phyloP scores from a whole-genome alignment of 306 rosid genomes.

The Vigna angularis region DNA sequence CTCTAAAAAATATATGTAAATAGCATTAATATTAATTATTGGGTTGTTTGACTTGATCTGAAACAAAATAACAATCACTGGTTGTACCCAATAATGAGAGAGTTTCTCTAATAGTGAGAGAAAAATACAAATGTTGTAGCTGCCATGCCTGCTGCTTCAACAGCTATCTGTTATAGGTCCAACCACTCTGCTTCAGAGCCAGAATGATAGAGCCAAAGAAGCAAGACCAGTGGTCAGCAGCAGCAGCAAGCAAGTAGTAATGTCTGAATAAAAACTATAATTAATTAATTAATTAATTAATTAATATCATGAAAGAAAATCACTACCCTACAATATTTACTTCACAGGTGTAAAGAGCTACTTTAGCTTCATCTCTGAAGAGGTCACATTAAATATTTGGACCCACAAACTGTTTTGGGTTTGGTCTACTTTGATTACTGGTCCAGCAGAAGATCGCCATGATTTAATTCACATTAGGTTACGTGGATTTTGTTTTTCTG shows the following conservation, averaged over 20 bases:
- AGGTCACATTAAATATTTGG: constrained; percentile 29
- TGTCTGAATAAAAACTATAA: background rate
- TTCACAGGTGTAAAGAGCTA: background rate
- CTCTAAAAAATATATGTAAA: no score
- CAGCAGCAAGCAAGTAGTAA: background rate
- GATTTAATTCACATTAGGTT: constrained; percentile 13
- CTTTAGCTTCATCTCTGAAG: background rate
- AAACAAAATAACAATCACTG: no score
- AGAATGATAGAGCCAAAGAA: constrained; percentile 9
- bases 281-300: background rate
- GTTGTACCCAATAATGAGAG: background rate
- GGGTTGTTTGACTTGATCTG: no score
- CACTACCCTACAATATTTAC: background rate
- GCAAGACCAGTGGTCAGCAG: background rate
- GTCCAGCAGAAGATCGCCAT: constrained; percentile 11
- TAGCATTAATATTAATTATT: no score
- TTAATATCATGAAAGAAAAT: background rate
- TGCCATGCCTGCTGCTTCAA: constrained; percentile 13
- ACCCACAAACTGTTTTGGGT: constrained; percentile 25
- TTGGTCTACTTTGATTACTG: constrained; percentile 27
- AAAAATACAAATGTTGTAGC: background rate
- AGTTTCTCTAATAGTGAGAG: background rate
- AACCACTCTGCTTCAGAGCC: background rate
- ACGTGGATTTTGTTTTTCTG: background rate
- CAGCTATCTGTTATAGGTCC: constrained; percentile 1